Base-by-base conservation (phyloP, 306 rosid genomes). In the Begonia masoniana region DNA sequence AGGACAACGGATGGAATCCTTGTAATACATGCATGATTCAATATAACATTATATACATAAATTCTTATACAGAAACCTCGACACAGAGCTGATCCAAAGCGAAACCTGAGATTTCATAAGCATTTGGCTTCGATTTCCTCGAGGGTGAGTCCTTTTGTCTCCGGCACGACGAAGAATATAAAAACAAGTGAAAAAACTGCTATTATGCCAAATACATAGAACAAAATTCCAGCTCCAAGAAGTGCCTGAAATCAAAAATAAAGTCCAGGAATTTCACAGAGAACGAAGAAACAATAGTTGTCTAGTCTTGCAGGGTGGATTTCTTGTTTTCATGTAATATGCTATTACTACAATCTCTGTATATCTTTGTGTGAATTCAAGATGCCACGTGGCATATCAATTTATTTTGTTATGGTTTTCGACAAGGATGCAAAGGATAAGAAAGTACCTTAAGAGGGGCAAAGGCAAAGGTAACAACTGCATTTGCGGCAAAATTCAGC, bases 91-190 rank as follows among this genome's bases (percentile, higher is more conserved):
- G 39, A 31, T 31, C 9, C 39, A 1, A 31, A 6, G 39, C 39
- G 8, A 31, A 31, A 4, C 39, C 39, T 7, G 39, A 31, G 13
- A 17, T 23, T 61, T 61, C 62, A 66, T 10, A 88, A 78, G 62
- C 99, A 86, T 58, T 66, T 81, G 68, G 79, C 82, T 50, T 91
- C 99, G 24, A 91, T 91, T 82, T 91, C 99, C 75, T 91, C 99
- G 0, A 91, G 99, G 21, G 96, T 83, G 21, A 91, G 99, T 45
- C 99, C 99, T 67, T 91, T 91, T 10, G 99, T 91, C 81, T 91
- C 95, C 7, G 99, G 99, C 42, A 91, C 62, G 46, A 86, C 59
- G 55, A 86, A 74, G 86, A 61, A 81, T 62, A 83, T 83, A 74
- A 86, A 91, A 7, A 63, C 23, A 10, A 91, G 92, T 10, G 99